A percentile compares a stretch with the other conserved stretches of the same genome.
phyloP scores from a whole-genome alignment of 2,329 filamentous ascomycete genomes.

The Microsporum canis region DNA sequence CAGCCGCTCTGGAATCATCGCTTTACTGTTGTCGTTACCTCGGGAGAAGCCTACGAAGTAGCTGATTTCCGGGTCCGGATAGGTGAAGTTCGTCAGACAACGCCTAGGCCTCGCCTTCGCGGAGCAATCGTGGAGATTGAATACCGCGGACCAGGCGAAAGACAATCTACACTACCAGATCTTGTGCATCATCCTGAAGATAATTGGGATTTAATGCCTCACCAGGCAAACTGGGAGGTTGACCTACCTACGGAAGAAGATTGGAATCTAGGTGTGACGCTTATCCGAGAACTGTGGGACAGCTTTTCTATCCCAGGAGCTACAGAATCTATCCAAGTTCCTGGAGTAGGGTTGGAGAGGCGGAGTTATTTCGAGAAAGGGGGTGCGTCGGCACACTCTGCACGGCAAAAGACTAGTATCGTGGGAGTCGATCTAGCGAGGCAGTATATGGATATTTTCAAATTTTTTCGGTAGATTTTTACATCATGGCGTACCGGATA shows the following conservation, averaged over 20 bases:
- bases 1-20: constrained; percentile 35
- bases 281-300: constrained; percentile 35
- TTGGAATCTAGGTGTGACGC: constrained; percentile 26
- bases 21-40: constrained; percentile 27
- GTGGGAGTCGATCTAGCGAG: constrained; percentile 32
- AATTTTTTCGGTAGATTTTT: constrained; percentile 29
- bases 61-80: constrained; percentile 34
- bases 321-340: constrained; percentile 32
- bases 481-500: background rate
- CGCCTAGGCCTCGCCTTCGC: constrained; percentile 27
- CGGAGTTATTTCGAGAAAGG: constrained; percentile 18
- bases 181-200: background rate
- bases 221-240: background rate
- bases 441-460: constrained; percentile 37
- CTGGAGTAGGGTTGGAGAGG: constrained; percentile 30
- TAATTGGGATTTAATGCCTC: background rate
- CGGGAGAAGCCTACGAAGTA: constrained; percentile 31
- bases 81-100: constrained; percentile 34
- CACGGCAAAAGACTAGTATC: constrained; percentile 16
- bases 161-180: background rate
- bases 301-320: constrained; percentile 28
- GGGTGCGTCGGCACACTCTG: constrained; percentile 10
- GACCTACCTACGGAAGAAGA: constrained; percentile 23
- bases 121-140: constrained; percentile 37
- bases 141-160: constrained; percentile 26